Evolutionary conservation across 2,329 filamentous ascomycete genomes (phyloP), one percentile per base, ranked within the genome.

Genomic region (Cercospora berteroae): DNA sequence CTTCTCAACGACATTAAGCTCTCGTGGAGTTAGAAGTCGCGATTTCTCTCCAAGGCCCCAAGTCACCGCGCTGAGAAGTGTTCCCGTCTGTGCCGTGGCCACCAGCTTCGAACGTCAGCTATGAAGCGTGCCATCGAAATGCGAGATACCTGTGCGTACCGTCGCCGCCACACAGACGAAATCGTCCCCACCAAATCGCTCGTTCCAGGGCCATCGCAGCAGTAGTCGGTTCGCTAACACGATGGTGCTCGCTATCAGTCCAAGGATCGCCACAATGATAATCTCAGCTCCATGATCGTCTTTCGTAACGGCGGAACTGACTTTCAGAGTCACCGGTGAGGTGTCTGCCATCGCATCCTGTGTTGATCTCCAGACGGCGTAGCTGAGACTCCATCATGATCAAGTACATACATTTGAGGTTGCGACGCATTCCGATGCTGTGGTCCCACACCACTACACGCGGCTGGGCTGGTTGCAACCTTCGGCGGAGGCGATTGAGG

Each of bases 281-380:
- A 72, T 48, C 20, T 68, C 39, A 10, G 58, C 52, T 13, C 69
- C 67, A 25, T 68, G 69, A 10, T 70, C 66, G 29, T 67, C 67
- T 4, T 29, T 23, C 23, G 61, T 72, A 33, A 72, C 42, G 12
- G 66, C 69, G 16, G 66, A 70, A 61, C 69, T 72, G 29, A 67
- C 13, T 33, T 56, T 20, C 50, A 70, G 50, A 57, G 23, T 67
- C 31, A 65, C 58, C 18, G 42, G 42, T n/a, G 60, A 36, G n/a
- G 58, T 27, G 25, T 66, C 58, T 27, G 64, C 65, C 56, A 67
- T 63, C 6, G 36, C 18, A 25, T 52, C n/a, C 59, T 60, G 29
- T 33, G 59, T 23, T 50, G 31, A 29, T n/a, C 4, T 18, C n/a
- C 10, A 20, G 9, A 27, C 23, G 59, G n/a, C 33, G 29, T 42